Evolutionary conservation across 148 eudicot genomes (phyloP).

Genomic region (Camellia lanceoleosa): DNA sequence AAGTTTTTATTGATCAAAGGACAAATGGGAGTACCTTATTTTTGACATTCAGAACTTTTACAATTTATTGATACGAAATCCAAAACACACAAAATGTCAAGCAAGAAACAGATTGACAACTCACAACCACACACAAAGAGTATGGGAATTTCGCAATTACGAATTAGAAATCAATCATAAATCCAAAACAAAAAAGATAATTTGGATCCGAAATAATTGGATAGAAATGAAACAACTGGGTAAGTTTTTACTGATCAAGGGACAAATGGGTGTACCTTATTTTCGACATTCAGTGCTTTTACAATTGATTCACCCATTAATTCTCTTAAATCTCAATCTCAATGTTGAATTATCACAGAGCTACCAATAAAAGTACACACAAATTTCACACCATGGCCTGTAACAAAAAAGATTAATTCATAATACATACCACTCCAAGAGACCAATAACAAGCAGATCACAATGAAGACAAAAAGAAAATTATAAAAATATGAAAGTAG

Average conservation of each 20-base stretch:
- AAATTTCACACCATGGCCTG: conserved; percentile 13
- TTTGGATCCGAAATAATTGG: not conserved
- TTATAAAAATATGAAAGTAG: not conserved
- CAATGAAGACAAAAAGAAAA: conserved; percentile 30
- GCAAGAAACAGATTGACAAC: conserved; percentile 14
- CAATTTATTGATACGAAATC: conserved; percentile 31
- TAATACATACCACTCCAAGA: conserved; percentile 12
- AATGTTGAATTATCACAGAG: conserved; percentile 17
- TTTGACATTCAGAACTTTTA: conserved; percentile 42
- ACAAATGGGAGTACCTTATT: conserved; percentile 51
- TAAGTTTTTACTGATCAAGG: conserved; percentile 20
- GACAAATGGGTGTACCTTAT: conserved; percentile 50
- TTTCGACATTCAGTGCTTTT: conserved; percentile 44
- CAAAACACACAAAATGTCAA: not conserved
- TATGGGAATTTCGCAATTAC: not conserved
- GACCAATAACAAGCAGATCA: conserved; percentile 17
- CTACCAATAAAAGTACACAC: conserved; percentile 11
- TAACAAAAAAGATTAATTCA: conserved; percentile 23
- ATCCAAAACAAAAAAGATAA: not conserved
- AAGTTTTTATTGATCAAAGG: conserved; percentile 21
- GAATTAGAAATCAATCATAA: conserved; percentile 12
- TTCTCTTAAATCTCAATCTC: conserved; percentile 33
- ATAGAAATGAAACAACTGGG: conserved; percentile 22
- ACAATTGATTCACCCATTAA: conserved; percentile 66
- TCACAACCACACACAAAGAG: not conserved